phyloP scores from a whole-genome alignment of 2,329 filamentous ascomycete genomes.

The Aspergillus quadricinctus region DNA sequence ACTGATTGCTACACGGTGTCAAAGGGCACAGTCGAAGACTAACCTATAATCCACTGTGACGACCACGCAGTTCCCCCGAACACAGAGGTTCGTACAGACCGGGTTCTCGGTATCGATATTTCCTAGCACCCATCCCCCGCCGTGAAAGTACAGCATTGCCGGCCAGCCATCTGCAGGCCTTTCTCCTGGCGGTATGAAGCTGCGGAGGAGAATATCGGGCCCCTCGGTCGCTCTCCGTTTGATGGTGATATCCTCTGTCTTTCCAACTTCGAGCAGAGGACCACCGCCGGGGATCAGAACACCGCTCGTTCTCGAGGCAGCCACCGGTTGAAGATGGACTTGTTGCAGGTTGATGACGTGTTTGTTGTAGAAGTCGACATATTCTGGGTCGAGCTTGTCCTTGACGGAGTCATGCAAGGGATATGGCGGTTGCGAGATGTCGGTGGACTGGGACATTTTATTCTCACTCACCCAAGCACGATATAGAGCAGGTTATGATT shows the following conservation, averaged over 20 bases:
- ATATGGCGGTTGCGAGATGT: constrained; percentile 37
- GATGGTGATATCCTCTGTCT: constrained; percentile 43
- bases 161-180: constrained; percentile 50
- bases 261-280: constrained; percentile 46
- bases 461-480: background rate
- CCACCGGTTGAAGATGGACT: constrained; percentile 53
- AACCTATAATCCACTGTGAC: constrained; percentile 55
- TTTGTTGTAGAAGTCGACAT: constrained; percentile 51
- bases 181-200: constrained; percentile 48
- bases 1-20: background rate
- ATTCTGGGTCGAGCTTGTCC: constrained; percentile 47
- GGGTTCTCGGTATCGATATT: constrained; percentile 57
- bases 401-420: constrained; percentile 47
- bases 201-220: constrained; percentile 45
- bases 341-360: constrained; percentile 50
- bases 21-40: constrained; percentile 5
- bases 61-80: constrained; percentile 48
- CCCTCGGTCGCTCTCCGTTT: constrained; percentile 44
- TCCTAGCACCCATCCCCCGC: constrained; percentile 57
- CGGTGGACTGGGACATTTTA: constrained; percentile 15
- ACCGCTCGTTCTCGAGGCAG: constrained; percentile 48
- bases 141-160: constrained; percentile 54
- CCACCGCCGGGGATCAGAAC: constrained; percentile 52
- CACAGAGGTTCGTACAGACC: constrained; percentile 53
- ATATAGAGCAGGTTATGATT: background rate